Conservation (phyloP, 1,139 yeast genomes). For the Geotrichum phurueaensis region DNA sequence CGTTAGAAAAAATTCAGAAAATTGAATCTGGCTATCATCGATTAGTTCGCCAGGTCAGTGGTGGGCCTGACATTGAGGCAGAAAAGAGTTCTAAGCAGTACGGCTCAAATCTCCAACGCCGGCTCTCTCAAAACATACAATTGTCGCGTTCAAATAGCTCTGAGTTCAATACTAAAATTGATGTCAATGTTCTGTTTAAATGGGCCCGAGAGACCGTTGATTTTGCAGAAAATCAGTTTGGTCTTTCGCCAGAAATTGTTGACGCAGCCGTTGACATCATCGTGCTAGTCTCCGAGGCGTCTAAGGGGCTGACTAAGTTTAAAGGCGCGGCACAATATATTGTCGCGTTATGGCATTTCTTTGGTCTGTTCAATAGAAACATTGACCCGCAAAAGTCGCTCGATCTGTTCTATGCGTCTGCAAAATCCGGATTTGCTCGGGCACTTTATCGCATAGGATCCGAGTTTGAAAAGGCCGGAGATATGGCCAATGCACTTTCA, state of each 20-base stretch:
- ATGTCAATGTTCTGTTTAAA: conserved; percentile 22
- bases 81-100: not conserved
- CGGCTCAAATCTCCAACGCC: conserved; percentile 14
- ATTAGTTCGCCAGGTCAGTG: conserved; percentile 22
- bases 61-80: conserved; percentile 15
- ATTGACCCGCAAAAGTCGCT: conserved; percentile 26
- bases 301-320: conserved; percentile 23
- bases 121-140: conserved; percentile 16
- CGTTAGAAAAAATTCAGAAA: conserved; percentile 27
- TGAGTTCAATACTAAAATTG: conserved; percentile 9
- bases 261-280: conserved; percentile 29
- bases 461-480: conserved; percentile 22
- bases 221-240: conserved; percentile 30
- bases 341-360: conserved; percentile 31
- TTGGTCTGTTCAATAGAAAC: conserved; percentile 28
- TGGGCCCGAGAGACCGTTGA: conserved; percentile 36
- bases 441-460: conserved; percentile 37
- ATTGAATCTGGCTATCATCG: conserved; percentile 25
- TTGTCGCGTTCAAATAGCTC: conserved; percentile 6
- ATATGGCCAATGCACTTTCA: conserved; percentile 17
- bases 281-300: conserved; percentile 23
- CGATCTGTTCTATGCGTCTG: conserved; percentile 30
- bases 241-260: conserved; percentile 25
- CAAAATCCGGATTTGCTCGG: conserved; percentile 32
- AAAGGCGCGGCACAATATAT: conserved; percentile 31